Evolutionary conservation across 169 alveolate species (phyloP).

Genomic region (Eimeria necatrix): DNA sequence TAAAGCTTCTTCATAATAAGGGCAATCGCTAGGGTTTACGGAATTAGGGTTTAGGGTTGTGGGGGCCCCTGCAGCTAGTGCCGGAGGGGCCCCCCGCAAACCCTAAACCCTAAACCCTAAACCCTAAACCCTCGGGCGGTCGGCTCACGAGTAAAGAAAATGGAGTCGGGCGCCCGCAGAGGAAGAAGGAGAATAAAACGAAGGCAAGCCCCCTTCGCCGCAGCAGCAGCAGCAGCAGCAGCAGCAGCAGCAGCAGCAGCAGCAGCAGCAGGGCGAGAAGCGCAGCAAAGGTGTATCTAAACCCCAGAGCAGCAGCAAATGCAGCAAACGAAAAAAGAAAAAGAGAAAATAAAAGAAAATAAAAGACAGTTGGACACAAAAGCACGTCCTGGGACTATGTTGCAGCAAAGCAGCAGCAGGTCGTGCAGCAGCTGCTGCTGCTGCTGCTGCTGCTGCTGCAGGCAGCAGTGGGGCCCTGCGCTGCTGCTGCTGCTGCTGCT

Average conservation of each 20-base stretch:
- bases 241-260: slow-evolving; percentile 47
- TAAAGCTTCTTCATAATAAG: too few species aligned
- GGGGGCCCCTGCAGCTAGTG: slow-evolving; percentile 28
- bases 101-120: slow-evolving; percentile 33
- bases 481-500: background rate
- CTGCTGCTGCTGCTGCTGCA: slow-evolving; percentile 26
- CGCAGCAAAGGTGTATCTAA: background rate
- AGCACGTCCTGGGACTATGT: background rate
- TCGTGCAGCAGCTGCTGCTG: slow-evolving; percentile 15
- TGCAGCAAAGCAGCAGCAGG: slow-evolving; percentile 19
- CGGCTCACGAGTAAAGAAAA: background rate
- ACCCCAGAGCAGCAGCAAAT: slow-evolving; percentile 24
- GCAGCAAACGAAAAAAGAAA: background rate
- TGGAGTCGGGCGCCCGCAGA: slow-evolving; percentile 9
- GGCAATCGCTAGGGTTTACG: too few species aligned
- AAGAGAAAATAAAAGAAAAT: background rate
- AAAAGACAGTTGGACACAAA: background rate
- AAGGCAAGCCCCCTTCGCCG: background rate
- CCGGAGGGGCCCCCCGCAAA: background rate
- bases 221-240: slow-evolving; percentile 8
- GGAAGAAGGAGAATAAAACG: background rate
- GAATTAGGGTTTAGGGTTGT: background rate
- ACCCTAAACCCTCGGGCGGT: background rate
- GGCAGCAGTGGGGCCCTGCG: slow-evolving; percentile 19
- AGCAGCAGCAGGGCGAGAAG: background rate